Evolutionary conservation across 768 basidiomycete genomes (phyloP).

Genomic region (Termitomyces sp.): DNA sequence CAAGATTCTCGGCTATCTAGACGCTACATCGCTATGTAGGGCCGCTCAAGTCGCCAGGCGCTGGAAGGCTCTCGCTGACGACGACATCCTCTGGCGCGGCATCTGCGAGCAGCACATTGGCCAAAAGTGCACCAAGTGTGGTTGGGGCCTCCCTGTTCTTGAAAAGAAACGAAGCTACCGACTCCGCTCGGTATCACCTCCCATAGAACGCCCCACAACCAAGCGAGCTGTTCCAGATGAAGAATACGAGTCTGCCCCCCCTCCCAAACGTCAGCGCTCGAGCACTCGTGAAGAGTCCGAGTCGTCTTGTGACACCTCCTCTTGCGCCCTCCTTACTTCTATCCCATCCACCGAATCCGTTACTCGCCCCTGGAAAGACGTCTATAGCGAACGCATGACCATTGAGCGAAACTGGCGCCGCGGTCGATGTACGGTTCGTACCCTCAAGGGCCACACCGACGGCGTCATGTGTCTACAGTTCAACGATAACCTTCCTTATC

Average conservation of each 20-base stretch:
- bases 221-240: constrained; percentile 40
- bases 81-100: constrained; percentile 89
- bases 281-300: constrained; percentile 14
- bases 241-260: constrained; percentile 23
- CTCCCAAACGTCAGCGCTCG: constrained; percentile 49
- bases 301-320: constrained; percentile 7
- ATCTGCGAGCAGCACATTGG: constrained; percentile 99
- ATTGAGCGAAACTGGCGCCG: constrained; percentile 97
- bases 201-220: constrained; percentile 1
- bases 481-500: constrained; percentile 75
- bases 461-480: constrained; percentile 98
- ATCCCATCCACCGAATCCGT: constrained; percentile 27
- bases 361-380: constrained; percentile 96
- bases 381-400: constrained; percentile 95
- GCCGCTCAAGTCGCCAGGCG: constrained; percentile 84
- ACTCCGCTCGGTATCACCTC: constrained; percentile 22
- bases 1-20: constrained; percentile 82
- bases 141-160: constrained; percentile 92
- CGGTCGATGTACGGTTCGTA: constrained; percentile 80
- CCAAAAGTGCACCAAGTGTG: constrained; percentile 92
- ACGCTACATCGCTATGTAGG: constrained; percentile 88
- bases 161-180: constrained; percentile 60
- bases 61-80: constrained; percentile 90
- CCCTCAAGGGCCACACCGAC: constrained; percentile 89
- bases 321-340: constrained; percentile 23